A percentile compares a stretch with the other conserved stretches of the same genome.
These are phyloP conservation scores for Monosporozyma siamensis DNA, from an alignment of 805 yeast genomes.

Conservation along the genomic window DNA sequence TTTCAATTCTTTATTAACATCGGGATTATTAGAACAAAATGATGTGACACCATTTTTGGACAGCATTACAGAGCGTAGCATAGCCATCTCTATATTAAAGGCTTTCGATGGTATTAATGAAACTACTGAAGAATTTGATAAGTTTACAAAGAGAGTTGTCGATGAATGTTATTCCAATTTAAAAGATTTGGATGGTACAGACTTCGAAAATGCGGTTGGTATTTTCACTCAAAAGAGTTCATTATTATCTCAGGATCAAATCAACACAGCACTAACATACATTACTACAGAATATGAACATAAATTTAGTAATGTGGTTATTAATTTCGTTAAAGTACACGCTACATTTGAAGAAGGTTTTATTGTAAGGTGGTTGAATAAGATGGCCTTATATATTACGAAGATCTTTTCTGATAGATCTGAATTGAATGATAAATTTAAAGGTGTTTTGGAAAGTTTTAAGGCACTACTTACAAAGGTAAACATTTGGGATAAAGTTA, in stretches of 20 bases:
- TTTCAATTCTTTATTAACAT: constrained; percentile 7
- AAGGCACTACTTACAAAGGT: constrained; percentile 24
- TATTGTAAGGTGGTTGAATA: constrained; percentile 43
- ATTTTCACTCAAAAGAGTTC: constrained; percentile 8
- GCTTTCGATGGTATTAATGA: constrained; percentile 12
- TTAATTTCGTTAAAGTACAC: constrained; percentile 17
- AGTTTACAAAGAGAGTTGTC: no score
- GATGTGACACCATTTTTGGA: constrained; percentile 7
- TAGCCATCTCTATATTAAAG: constrained; percentile 24
- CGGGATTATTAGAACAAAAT: constrained; percentile 7
- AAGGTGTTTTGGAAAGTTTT: constrained; percentile 29
- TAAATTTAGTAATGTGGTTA: constrained; percentile 27
- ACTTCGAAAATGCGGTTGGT: constrained; percentile 9
- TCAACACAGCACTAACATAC: constrained; percentile 18
- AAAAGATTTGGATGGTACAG: constrained; percentile 1
- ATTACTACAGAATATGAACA: constrained; percentile 19
- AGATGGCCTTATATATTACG: constrained; percentile 51
- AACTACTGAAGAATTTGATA: constrained; percentile 6
- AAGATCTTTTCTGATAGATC: constrained; percentile 49
- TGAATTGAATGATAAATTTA: constrained; percentile 21
- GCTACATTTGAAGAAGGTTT: constrained; percentile 12
- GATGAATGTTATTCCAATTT: constrained; percentile 8
- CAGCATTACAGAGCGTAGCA: constrained; percentile 9
- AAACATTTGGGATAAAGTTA: constrained; percentile 35
- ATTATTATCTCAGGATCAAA: constrained; percentile 17